Evolutionary conservation across 495 filamentous ascomycete species (phyloP), one percentile per base, ranked within the genome.

Genomic region (Hypoxylon trugodes): DNA sequence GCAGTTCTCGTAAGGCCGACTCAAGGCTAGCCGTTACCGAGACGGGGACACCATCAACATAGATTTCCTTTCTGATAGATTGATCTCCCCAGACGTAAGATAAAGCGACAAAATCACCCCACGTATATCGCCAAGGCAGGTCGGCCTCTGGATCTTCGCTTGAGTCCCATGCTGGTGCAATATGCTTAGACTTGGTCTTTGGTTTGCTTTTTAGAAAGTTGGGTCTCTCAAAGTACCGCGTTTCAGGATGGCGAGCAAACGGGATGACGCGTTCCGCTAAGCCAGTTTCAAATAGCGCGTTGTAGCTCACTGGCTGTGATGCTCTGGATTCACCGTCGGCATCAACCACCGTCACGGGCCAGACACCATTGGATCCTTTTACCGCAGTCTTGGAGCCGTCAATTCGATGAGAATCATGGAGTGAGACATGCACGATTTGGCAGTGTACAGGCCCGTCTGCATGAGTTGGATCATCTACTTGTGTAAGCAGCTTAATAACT

Each of bases 91-190:
- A 56, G 41, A 56, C 52, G 9, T 56, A 56, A 30, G 52, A 56
- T 56, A 56, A 13, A 46, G 52, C 52, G 24, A 53, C 47, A 12
- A 61, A 61, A 37, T 61, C 57, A 12, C 57, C 57, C 57, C 48
- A 61, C 13, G 47, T 53, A 9, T 61, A 61, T 16, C 57, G 57
- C 57, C 57, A 61, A 30, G 47, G 21, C n/a, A 61, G 15, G 12
- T 45, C n/a, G 13, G 47, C 47, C 9, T 61, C 57, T 37, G 21
- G 28, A 24, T 61, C 57, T 30, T 45, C 13, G 24, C 38, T 61
- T 18, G 57, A 48, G 21, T 61, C 19, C 57, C 57, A 61, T 9
- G 47, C 30, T 22, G 38, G 15, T 46, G 15, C 48, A 25, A 32
- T 61, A 9, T 45, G 57, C 22, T 60, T 24, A 15, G 28, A 21